Percentiles rank a stretch among this genome's conserved stretches.
Conservation (phyloP, 345 rosid genomes). For the Microcos paniculata region DNA sequence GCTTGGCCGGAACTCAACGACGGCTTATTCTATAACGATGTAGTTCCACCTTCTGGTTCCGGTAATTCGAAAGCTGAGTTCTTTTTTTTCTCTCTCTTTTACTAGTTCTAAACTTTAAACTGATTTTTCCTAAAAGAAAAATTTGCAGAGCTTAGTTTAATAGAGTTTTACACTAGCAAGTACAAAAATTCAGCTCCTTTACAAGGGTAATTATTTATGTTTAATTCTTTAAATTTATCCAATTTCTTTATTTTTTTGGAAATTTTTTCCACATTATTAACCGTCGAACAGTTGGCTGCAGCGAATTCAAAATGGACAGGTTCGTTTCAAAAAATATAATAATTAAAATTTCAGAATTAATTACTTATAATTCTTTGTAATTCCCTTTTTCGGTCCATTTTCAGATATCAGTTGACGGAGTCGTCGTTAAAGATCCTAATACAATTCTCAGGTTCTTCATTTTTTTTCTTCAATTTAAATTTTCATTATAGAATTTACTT, state of each 20-base stretch:
- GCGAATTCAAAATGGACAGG: slow-evolving; percentile 85
- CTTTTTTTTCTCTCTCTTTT: background rate
- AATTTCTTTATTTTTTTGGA: background rate
- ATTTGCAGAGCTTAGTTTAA: slow-evolving; percentile 44
- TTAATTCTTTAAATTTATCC: background rate
- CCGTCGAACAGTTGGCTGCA: slow-evolving; percentile 69
- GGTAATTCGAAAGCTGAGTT: slow-evolving; percentile 29
- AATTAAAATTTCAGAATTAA: background rate
- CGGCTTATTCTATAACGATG: slow-evolving; percentile 66
- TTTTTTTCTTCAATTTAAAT: background rate
- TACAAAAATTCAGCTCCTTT: slow-evolving; percentile 75
- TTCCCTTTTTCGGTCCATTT: slow-evolving; percentile 4
- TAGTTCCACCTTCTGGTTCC: slow-evolving; percentile 49
- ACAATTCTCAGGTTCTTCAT: slow-evolving; percentile 48
- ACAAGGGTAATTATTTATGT: slow-evolving; percentile 57
- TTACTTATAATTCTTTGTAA: background rate
- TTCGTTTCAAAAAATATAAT: slow-evolving; percentile 12
- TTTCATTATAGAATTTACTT: background rate
- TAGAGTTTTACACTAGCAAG: slow-evolving; percentile 64
- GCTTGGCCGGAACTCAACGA: slow-evolving; percentile 85
- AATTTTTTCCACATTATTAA: slow-evolving; percentile 4
- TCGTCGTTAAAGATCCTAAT: slow-evolving; percentile 53
- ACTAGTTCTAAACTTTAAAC: background rate
- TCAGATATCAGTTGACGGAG: slow-evolving; percentile 67
- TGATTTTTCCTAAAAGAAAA: background rate